phyloP scores from a whole-genome alignment of 345 rosid species.

The Pugionium dolabratum region DNA sequence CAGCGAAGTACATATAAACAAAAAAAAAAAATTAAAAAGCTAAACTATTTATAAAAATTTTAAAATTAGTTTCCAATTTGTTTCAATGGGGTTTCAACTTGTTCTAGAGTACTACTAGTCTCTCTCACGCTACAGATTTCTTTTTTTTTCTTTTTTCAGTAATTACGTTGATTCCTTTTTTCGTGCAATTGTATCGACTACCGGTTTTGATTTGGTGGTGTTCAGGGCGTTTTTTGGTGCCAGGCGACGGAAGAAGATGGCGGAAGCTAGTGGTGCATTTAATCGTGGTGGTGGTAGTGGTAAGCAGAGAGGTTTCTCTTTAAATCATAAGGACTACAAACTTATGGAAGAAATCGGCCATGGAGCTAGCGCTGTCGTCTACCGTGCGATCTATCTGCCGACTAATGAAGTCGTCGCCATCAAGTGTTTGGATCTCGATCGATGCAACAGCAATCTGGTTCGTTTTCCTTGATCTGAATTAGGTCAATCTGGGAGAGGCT shows the following conservation, averaged over 20 bases:
- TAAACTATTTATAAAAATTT: no score
- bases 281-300: constrained; percentile 42
- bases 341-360: constrained; percentile 87
- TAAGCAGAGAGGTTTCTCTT: constrained; percentile 58
- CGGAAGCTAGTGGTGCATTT: constrained; percentile 38
- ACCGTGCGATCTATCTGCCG: constrained; percentile 89
- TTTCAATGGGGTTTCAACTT: constrained; percentile 34
- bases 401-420: constrained; percentile 79
- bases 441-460: constrained; percentile 96
- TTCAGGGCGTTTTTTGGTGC: constrained; percentile 36
- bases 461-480: not conserved
- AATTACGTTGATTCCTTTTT: not conserved
- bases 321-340: constrained; percentile 64
- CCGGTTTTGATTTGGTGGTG: constrained; percentile 32
- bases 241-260: constrained; percentile 36
- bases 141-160: not conserved
- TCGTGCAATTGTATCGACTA: not conserved
- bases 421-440: constrained; percentile 99
- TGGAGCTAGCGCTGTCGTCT: constrained; percentile 96
- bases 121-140: constrained; percentile 28
- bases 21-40: not conserved
- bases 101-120: constrained; percentile 32
- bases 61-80: constrained; percentile 20
- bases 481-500: constrained; percentile 14
- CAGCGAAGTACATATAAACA: not conserved